Base-by-base conservation (phyloP, 2,329 filamentous ascomycete species). In the Epichloe amarillans region DNA sequence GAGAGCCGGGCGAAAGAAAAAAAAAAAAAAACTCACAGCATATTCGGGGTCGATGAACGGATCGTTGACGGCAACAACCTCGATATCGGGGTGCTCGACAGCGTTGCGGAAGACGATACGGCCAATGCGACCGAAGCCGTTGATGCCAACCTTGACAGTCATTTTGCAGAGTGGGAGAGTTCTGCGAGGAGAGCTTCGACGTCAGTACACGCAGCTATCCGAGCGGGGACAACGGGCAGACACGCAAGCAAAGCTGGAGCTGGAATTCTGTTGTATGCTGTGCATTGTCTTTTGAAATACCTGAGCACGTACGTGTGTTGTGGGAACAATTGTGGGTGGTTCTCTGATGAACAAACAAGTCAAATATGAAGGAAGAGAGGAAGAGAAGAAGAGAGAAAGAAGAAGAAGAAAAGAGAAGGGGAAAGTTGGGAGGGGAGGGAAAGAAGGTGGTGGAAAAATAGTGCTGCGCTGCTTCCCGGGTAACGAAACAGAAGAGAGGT, bases 81-180 rank as follows among this genome's bases (percentile, higher is more conserved):
- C 80, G 69, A 97, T 86, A 54, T 94, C 86, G 65, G 79, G 73
- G 76, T 91, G 86, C 82, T 94, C 85, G 69, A 94, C 71, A 66
- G 91, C 88, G 79, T 96, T 97, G 78, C 91, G 88, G 86, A 97
- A 93, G 79, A 97, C 84, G 72, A 98, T 96, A 73, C 93, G 87
- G 68, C 93, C 93, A 75, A 98, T 98, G 75, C 93, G 90, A 78
- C 93, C 93, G 80, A 98, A 98, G 74, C 93, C 91, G 86, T 96
- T 97, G 85, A 95, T 96, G 73, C 89, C 89, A 70, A 94, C 88
- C 83, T 94, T 81, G 70, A 77, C 70, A 69, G 67, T 63, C 69
- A 71, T 71, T 61, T 57, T 66, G 63, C 54, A 49, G 53, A 53
- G 52, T 56, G 41, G 35, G 12, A 49, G 21, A 26, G 14, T 51